Conservation (phyloP, 2,329 filamentous ascomycete species). For the Sclerotinia subarctica region DNA sequence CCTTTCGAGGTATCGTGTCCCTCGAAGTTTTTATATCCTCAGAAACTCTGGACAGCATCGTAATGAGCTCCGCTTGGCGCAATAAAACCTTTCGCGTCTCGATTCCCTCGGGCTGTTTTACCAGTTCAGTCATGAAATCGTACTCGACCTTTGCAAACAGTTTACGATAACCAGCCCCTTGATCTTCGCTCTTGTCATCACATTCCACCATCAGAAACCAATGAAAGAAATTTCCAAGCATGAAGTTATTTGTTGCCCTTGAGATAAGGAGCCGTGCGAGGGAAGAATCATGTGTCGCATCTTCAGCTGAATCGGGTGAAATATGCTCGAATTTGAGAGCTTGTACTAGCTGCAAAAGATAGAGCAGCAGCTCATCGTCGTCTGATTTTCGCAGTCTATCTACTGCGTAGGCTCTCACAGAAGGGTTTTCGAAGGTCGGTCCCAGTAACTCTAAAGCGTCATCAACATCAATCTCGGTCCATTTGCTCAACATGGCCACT, state of each 20-base stretch:
- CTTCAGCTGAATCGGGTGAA: slow-evolving; percentile 56
- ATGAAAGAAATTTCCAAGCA: slow-evolving; percentile 90
- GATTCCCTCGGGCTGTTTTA: slow-evolving; percentile 65
- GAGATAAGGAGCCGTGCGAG: slow-evolving; percentile 86
- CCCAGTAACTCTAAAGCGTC: slow-evolving; percentile 93
- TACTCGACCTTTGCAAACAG: slow-evolving; percentile 92
- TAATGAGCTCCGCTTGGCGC: slow-evolving; percentile 85
- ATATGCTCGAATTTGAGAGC: slow-evolving; percentile 91
- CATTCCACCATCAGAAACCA: slow-evolving; percentile 99
- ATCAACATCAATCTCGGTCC: slow-evolving; percentile 96
- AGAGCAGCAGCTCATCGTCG: slow-evolving; percentile 85
- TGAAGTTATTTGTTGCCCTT: slow-evolving; percentile 82
- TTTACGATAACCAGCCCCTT: slow-evolving; percentile 70
- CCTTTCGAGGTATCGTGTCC: slow-evolving; percentile 72
- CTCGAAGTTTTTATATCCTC: slow-evolving; percentile 78
- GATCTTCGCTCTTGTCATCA: slow-evolving; percentile 69
- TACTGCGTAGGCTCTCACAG: slow-evolving; percentile 89
- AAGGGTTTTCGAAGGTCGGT: slow-evolving; percentile 83
- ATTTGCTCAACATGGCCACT: slow-evolving; percentile 83
- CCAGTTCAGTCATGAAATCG: slow-evolving; percentile 89
- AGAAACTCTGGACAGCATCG: slow-evolving; percentile 82
- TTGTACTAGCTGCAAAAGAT: slow-evolving; percentile 90
- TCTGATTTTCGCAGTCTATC: slow-evolving; percentile 87
- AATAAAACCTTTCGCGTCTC: slow-evolving; percentile 73
- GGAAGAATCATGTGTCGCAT: slow-evolving; percentile 71